Evolutionary conservation across 352 stramenopile species (phyloP).

Genomic region (Globisporangium polare): DNA sequence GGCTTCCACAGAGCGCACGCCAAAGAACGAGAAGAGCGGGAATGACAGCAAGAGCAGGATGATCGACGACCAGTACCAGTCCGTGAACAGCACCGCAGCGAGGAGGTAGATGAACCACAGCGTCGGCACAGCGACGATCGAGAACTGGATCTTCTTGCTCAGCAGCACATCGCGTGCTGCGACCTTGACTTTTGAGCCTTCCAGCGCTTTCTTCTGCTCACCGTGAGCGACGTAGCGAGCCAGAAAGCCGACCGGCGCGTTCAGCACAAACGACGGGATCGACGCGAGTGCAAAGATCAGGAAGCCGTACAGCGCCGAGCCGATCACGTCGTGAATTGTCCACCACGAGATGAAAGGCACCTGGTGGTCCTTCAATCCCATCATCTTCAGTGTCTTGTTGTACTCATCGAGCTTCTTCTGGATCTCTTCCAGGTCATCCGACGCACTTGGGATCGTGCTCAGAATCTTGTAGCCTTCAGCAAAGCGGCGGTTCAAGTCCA

Average conservation of each 20-base stretch:
- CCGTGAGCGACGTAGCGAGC: slow-evolving; percentile 71
- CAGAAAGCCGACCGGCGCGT: slow-evolving; percentile 86
- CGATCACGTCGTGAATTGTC: slow-evolving; percentile 87
- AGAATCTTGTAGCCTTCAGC: slow-evolving; percentile 88
- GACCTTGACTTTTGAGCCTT: slow-evolving; percentile 91
- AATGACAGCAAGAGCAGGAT: slow-evolving; percentile 74
- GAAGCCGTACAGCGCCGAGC: slow-evolving; percentile 80
- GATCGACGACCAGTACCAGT: slow-evolving; percentile 87
- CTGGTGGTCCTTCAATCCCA: slow-evolving; percentile 91
- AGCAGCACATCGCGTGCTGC: slow-evolving; percentile 86
- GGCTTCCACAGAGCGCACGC: slow-evolving; percentile 80
- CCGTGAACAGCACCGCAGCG: slow-evolving; percentile 71
- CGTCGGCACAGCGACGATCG: slow-evolving; percentile 85
- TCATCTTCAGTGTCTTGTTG: slow-evolving; percentile 76
- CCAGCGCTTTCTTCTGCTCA: slow-evolving; percentile 81
- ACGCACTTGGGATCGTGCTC: slow-evolving; percentile 55
- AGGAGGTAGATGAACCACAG: slow-evolving; percentile 88
- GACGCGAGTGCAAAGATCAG: slow-evolving; percentile 87
- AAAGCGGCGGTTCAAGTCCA: slow-evolving; percentile 90
- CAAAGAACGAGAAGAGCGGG: slow-evolving; percentile 87
- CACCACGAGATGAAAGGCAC: slow-evolving; percentile 86
- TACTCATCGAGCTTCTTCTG: slow-evolving; percentile 84
- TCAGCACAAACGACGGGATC: slow-evolving; percentile 90
- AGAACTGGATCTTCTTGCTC: slow-evolving; percentile 93
- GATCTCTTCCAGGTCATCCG: slow-evolving; percentile 54